Evolutionary conservation across 2,329 filamentous ascomycete species (phyloP), one percentile per base, ranked within the genome.

Genomic region (Exophiala alcalophila): DNA sequence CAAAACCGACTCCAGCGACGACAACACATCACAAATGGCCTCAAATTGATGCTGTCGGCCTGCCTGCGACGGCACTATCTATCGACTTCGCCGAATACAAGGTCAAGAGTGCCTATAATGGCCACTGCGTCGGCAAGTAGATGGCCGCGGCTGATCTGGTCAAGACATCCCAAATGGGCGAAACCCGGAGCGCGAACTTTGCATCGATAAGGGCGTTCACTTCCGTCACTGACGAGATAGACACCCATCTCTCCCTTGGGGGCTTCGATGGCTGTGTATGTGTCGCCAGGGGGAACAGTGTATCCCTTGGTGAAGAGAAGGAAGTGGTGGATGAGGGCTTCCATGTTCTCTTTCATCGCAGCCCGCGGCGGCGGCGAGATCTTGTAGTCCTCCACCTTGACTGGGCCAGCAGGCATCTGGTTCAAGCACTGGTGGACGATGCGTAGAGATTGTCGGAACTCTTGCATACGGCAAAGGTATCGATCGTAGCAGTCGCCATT

Each of bases 281-380:
- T 98, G 76, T 98, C 92, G 52, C 92, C 94, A 5, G 94, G 92
- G 29, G 92, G 92, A 3, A 98, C 92, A 30, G 88, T 80, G 70
- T 98, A 98, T 47, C 92, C 92, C 79, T 98, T 98, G 67, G 90
- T 97, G 76, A 91, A 98, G 40, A 98, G 82, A 55, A 98, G 73
- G 78, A 98, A 98, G 76, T 98, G 92, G 73, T 98, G 92, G 65
- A 98, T 98, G 29, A 98, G 80, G 26, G 92, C 90, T 73, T 98
- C 92, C 94, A 98, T 98, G 76, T 98, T 98, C 80, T 98, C 92
- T 80, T 98, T 98, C 92, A 98, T 98, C 61, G 92, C 92, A 30
- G 87, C 77, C 62, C 92, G 83, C n/a, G 92, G 94, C 50, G 92
- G 92, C 15, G 92, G 92, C 2, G 87, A 85, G 61, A 98, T 80